phyloP scores from a whole-genome alignment of 140 eudicot genomes.

The Oenanthe javanica region DNA sequence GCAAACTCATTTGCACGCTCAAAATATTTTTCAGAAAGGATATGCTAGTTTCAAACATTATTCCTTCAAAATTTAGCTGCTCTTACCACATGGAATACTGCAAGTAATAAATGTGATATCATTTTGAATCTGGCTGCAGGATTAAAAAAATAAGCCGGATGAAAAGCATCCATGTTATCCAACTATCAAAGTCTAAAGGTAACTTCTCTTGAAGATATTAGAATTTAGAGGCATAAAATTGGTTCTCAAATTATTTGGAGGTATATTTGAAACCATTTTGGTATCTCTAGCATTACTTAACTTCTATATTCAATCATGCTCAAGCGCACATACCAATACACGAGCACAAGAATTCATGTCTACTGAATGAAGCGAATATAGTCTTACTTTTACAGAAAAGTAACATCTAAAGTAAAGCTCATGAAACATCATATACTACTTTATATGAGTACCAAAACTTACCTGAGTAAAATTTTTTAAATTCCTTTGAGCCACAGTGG shows the following conservation, averaged over 20 bases:
- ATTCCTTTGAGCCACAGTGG: constrained; percentile 94
- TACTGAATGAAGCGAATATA: neutral
- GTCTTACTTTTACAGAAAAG: neutral
- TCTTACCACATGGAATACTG: neutral
- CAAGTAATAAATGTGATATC: neutral
- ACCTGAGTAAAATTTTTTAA: constrained; percentile 82
- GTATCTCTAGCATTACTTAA: neutral
- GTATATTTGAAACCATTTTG: neutral
- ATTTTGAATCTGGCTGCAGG: neutral
- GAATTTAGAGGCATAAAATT: neutral
- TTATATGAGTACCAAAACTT: constrained; percentile 10
- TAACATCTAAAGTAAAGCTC: constrained; percentile 9
- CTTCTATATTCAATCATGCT: neutral
- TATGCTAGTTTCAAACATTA: neutral
- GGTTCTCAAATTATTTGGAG: neutral
- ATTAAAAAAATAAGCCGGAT: neutral
- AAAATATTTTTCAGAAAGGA: neutral
- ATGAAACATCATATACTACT: neutral
- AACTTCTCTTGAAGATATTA: neutral
- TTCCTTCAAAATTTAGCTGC: neutral
- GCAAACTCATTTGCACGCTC: neutral
- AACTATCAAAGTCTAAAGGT: neutral
- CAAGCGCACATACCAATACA: neutral
- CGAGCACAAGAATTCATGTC: neutral
- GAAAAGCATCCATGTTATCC: neutral